Evolutionary conservation across 352 stramenopile species (phyloP), one percentile per base, ranked within the genome.

Genomic region (Thalassiosira exigua): DNA sequence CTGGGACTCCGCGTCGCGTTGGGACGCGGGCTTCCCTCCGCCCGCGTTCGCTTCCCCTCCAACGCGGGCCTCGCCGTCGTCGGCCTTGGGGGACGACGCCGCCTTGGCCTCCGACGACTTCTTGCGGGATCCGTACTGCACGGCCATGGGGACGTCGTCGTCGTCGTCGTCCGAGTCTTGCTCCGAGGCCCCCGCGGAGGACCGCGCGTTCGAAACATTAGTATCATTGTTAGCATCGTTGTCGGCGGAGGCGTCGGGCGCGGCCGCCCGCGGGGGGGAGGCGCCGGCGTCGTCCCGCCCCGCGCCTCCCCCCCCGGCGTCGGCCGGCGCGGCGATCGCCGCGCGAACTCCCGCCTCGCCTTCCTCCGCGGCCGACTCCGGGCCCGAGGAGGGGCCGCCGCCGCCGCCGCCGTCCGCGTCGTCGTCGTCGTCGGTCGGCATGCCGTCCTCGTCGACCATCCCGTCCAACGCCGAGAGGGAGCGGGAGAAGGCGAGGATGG

Each of bases 81-180:
- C 24, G 19, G 32, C 58, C 21, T 19, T 36, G 61, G 27, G 5
- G 27, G 14, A 14, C 19, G 51, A n/a, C 2, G 36, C 29, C n/a
- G 58, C 21, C 33, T 17, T 69, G 12, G 1, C 32, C 0, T 70
- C 30, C 11, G 19, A 27, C 33, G 3, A 26, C 24, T 70, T 21
- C 12, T 66, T 39, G 9, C 30, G 21, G 1, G 36, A 52, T 3
- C 65, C 52, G 1, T 65, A 33, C 0, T 50, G 65, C 27, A 74
- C 50, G 1, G 65, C 65, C 29, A 66, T 29, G 21, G 65, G 65
- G 30, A 74, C 58, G 27, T 74, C 52, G 44, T 74, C 65, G 26
- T 74, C 62, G 30, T 60, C 29, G 27, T 27, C 33, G 33, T 61
- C 46, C n/a, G n/a, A n/a, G n/a, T n/a, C n/a, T n/a, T n/a, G n/a